phyloP scores from a whole-genome alignment of 2,329 filamentous ascomycete species.

The Drechslera avenae region DNA sequence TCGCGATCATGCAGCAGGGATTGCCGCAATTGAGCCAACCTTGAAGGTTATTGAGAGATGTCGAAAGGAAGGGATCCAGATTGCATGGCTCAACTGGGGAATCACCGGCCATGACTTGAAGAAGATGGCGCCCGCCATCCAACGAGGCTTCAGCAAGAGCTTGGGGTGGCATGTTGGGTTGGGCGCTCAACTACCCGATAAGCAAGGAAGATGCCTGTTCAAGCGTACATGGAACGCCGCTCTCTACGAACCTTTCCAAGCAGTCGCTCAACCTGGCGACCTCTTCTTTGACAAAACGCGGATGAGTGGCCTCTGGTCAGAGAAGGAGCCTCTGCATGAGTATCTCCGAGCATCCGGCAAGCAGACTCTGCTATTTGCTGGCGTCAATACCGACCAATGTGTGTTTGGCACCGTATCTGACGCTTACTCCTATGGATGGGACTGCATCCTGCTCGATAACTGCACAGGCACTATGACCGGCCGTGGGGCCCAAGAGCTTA shows the following conservation, averaged over 20 bases:
- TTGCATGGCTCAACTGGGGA: slow-evolving; percentile 52
- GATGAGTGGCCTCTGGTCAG: slow-evolving; percentile 52
- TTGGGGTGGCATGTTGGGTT: slow-evolving; percentile 51
- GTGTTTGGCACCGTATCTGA: slow-evolving; percentile 51
- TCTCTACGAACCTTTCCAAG: slow-evolving; percentile 50
- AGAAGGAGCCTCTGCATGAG: slow-evolving; percentile 48
- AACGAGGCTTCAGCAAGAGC: slow-evolving; percentile 50
- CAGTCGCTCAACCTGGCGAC: slow-evolving; percentile 45
- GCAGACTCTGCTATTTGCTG: slow-evolving; percentile 51
- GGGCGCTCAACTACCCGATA: slow-evolving; percentile 45
- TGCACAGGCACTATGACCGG: slow-evolving; percentile 52
- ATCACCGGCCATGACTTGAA: slow-evolving; percentile 47
- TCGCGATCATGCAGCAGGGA: slow-evolving; percentile 35
- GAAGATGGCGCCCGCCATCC: slow-evolving; percentile 50
- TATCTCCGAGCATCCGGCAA: slow-evolving; percentile 49
- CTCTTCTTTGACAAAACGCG: slow-evolving; percentile 52
- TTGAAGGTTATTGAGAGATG: slow-evolving; percentile 49
- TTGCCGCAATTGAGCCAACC: slow-evolving; percentile 44
- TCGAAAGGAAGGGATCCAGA: slow-evolving; percentile 48
- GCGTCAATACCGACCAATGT: slow-evolving; percentile 53
- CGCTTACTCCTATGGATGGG: slow-evolving; percentile 51
- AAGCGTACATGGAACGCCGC: slow-evolving; percentile 52
- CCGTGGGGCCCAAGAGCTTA: slow-evolving; percentile 46
- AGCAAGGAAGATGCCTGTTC: slow-evolving; percentile 50
- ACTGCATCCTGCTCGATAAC: slow-evolving; percentile 50